Base-by-base conservation (phyloP, 164 flowering plant genomes). In the Piper longum region DNA sequence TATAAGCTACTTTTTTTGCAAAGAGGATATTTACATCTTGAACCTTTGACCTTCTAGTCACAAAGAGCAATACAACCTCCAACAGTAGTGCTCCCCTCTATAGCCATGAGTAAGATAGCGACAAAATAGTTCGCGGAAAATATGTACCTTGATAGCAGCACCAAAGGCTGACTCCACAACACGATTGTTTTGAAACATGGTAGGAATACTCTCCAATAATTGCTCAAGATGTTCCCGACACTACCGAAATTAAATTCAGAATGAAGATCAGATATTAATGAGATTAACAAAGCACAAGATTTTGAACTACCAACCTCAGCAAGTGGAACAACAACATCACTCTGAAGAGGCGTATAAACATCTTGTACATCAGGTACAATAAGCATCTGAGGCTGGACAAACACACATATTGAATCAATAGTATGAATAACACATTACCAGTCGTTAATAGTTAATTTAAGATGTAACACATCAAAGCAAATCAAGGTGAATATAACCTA, bases 311-410 rank as follows among this genome's bases (percentile, higher is more conserved):
- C 61, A 57, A 89, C 99, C 97, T 91, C 99, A 58, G 95, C 76
- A 71, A 95, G 88, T 62, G 72, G 99, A 70, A 95, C 99, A 71
- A 95, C 73, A 26, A 95, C 83, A 79, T 91, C 99, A 62, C 86
- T 84, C 68, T 95, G 78, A 14, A 95, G 85, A 67, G 99, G 99
- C 66, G 99, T 95, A 69, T 95, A 95, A 67, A 95, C 99, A 82
- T 91, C 97, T 85, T 88, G 91, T 18, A 95, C 75, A 74, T 95
- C 99, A 64, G 99, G 96, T 69, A 95, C 97, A 61, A 95, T 87
- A 41, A 95, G 96, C 99, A 95, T 95, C 78, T 91, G 59, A 45
- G 99, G 99, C 99, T 95, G 87, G 78, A 80, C 68, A 8, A 45
- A n/a, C n/a, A n/a, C n/a, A n/a, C n/a, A 26, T 26, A 26, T 26